Evolutionary conservation across 257 asterid species (phyloP).

Genomic region (Nicotiana tomentosiformis): DNA sequence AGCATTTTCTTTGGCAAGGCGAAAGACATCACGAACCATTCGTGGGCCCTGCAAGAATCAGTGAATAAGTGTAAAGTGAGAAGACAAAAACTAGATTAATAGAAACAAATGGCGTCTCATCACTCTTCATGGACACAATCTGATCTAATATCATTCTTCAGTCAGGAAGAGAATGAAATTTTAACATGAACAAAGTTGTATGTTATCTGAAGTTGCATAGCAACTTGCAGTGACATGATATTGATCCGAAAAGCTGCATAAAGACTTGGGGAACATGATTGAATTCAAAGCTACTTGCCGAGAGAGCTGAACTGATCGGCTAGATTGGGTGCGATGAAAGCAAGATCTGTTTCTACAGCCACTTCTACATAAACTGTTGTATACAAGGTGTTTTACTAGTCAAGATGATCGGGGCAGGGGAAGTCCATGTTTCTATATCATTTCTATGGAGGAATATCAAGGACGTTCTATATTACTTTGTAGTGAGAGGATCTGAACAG

Average conservation of each 20-base stretch:
- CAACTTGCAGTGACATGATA: background rate
- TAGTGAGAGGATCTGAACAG: background rate
- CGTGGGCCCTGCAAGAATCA: conserved; percentile 13
- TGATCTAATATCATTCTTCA: background rate
- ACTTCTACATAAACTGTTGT: background rate
- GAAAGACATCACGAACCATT: conserved; percentile 9
- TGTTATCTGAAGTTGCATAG: background rate
- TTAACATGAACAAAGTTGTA: background rate
- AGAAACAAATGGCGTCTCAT: background rate
- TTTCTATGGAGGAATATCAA: background rate
- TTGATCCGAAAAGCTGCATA: background rate
- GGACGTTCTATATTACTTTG: background rate
- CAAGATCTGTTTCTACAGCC: background rate
- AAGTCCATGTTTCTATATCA: background rate
- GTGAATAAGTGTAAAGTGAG: background rate
- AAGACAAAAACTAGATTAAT: background rate
- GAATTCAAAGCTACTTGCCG: background rate
- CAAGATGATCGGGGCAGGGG: background rate
- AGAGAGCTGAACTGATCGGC: background rate
- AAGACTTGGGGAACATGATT: background rate
- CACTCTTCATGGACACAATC: background rate
- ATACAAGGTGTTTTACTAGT: background rate
- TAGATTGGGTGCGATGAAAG: background rate
- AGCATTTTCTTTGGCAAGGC: conserved; percentile 11
- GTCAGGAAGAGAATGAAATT: background rate